Percentiles rank a stretch among this genome's conserved stretches.
These are phyloP conservation scores for Aspergillus pseudonomiae DNA, from an alignment of 2,329 filamentous ascomycete genomes.

Conservation along the genomic window DNA sequence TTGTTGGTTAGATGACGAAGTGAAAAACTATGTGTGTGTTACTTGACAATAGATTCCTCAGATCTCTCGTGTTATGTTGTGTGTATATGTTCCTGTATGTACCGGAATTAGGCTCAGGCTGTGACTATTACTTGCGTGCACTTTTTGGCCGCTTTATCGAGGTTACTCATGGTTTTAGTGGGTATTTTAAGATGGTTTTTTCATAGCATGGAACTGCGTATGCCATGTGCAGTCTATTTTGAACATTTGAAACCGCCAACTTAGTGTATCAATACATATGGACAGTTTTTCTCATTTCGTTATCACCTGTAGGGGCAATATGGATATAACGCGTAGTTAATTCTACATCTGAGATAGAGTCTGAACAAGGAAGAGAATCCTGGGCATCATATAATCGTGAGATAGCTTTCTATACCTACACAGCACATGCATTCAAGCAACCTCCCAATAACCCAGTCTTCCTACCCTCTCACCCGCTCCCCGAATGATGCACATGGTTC, in stretches of 20 bases:
- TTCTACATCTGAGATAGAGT: no score
- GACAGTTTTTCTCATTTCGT: background rate
- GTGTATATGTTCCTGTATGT: slow-evolving; percentile 27
- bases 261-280: background rate
- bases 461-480: slow-evolving; percentile 79
- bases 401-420: background rate
- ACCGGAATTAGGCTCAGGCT: background rate
- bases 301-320: background rate
- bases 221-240: background rate
- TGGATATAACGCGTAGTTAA: background rate
- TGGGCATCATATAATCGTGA: slow-evolving; percentile 9
- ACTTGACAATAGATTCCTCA: slow-evolving; percentile 18
- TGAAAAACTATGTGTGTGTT: slow-evolving; percentile 6
- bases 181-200: background rate
- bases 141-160: background rate
- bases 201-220: background rate
- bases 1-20: slow-evolving; percentile 48
- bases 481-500: slow-evolving; percentile 70
- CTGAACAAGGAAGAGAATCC: background rate
- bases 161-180: background rate
- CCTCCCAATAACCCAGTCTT: slow-evolving; percentile 77
- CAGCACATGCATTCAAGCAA: slow-evolving; percentile 49
- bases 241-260: background rate
- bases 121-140: slow-evolving; percentile 8
- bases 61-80: slow-evolving; percentile 17